Evolutionary conservation across 2,329 filamentous ascomycete species (phyloP).

Genomic region (Calonectria multiphialidica): DNA sequence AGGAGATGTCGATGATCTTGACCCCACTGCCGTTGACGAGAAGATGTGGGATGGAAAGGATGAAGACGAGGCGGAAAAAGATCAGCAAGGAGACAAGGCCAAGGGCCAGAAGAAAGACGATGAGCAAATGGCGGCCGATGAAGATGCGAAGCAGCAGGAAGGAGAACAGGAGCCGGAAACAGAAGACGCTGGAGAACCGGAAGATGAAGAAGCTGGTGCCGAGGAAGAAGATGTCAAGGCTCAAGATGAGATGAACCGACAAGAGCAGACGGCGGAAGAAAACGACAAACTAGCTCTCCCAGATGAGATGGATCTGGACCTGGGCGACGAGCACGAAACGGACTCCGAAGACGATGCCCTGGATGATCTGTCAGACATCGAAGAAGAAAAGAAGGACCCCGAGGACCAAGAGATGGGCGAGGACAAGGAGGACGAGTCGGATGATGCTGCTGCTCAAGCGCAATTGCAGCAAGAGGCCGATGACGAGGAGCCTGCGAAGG

Average conservation of each 20-base stretch:
- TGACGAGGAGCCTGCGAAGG: conserved; percentile 66
- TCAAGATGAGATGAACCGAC: conserved; percentile 68
- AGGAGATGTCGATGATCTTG: conserved; percentile 91
- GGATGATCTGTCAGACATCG: conserved; percentile 68
- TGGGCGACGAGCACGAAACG: conserved; percentile 77
- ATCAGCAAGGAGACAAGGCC: conserved; percentile 80
- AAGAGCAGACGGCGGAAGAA: conserved; percentile 83
- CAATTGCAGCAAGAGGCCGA: conserved; percentile 52
- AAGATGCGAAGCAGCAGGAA: conserved; percentile 66
- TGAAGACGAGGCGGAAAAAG: conserved; percentile 84
- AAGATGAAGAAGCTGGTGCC: conserved; percentile 74
- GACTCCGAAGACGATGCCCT: conserved; percentile 68
- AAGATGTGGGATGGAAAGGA: conserved; percentile 98
- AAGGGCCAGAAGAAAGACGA: conserved; percentile 77
- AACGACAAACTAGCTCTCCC: conserved; percentile 86
- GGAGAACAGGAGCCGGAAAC: conserved; percentile 54
- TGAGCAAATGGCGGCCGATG: conserved; percentile 70
- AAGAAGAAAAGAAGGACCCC: conserved; percentile 57
- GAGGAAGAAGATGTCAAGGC: conserved; percentile 68
- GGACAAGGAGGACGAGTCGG: conserved; percentile 50
- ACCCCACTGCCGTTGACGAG: conserved; percentile 92
- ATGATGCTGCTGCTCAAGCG: conserved; percentile 52
- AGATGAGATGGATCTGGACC: conserved; percentile 88
- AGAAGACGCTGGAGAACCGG: conserved; percentile 57
- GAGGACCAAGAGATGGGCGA: conserved; percentile 55